Evolutionary conservation across 2,329 filamentous ascomycete genomes (phyloP), one percentile per base, ranked within the genome.

Genomic region (Monosporascus sp.): DNA sequence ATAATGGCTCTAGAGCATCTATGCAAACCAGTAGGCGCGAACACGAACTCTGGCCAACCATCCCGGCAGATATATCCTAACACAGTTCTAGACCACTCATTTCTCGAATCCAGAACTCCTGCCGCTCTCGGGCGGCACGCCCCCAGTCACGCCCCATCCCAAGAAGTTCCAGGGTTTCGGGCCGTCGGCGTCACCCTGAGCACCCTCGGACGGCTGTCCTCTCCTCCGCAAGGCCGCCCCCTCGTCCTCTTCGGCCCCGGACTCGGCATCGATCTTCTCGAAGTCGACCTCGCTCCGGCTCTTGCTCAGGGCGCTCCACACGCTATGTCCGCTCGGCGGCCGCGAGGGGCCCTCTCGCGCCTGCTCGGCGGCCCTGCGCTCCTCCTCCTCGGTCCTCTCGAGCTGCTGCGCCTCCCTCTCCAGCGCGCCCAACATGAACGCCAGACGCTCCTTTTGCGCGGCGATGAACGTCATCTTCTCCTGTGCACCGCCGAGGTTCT

Each of bases 261-360:
- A 87, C 65, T 92, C 88, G 36, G 86, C 84, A 57, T 94, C 88
- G 60, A 95, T 89, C 68, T 90, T 89, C 65, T 96, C 91, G 65
- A 97, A 97, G 62, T 96, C 93, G 20, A 82, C 83, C 67, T 96
- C 91, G 68, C 89, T 95, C 58, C 85, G 85, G 65, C 89, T 93
- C 74, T 93, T 93, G 62, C 83, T 87, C 63, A 96, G 72, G 3
- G 76, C 83, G 56, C 78, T 80, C 62, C 71, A 71, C 49, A 69
- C 69, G 59, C 76, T 77, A 47, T 76, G 69, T n/a, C 78, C 75
- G 56, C 75, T 75, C 55, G 74, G 68, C 31, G 72, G 74, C 50
- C 78, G 72, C 56, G 76, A 62, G 17, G 24, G 48, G 11, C 68
- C 67, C 50, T 49, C 51, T 27, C 52, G 45, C 49, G 56, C 46